Base-by-base conservation (phyloP, 306 rosid species). In the Arachis stenosperma region DNA sequence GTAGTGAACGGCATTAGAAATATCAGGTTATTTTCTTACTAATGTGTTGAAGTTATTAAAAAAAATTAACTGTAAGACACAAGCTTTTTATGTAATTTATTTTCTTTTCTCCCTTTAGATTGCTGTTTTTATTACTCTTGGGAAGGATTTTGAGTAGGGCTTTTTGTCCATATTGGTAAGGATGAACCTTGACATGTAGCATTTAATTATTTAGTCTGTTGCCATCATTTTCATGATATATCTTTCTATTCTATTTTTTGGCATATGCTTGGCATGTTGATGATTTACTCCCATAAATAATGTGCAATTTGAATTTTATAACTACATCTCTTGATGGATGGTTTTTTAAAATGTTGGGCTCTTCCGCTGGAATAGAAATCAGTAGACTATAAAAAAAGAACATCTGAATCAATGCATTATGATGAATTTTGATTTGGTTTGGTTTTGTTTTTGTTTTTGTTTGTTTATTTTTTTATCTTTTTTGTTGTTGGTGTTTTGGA, bases 1-100 rank as follows among this genome's bases (percentile, higher is more conserved):
- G 33, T 46, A 67, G 86, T 64, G 74, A 78, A 71, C 47, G 74
- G 64, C 59, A 37, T 65, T n/a, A 57, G 68, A 67, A 78, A 41
- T 22, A 61, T 44, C 81, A 37, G 66, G 44, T 66, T 81, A 59
- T 71, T 61, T 70, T 71, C 50, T 72, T 66, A 46, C 17, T 66
- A 41, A 56, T 75, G 68, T 70, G 61, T 66, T 36, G 68, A 67
- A 79, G 75, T 41, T 67, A 74, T 67, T 4, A 33, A 47, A 47
- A 47, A 53, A 59, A 73, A 51, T 44, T 75, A 79, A 71, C 78
- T 66, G 70, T 56, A 55, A 70, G 77, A 61, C 73, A 42, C 70
- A 52, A 47, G 39, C 37, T 33, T 62, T 72, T 73, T 54, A 56
- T 85, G 80, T 68, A 78, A 33, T 67, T 52, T 67, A 29, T 70